Base-by-base conservation (phyloP, 2,329 filamentous ascomycete species). In the Geosmithia morbida region DNA sequence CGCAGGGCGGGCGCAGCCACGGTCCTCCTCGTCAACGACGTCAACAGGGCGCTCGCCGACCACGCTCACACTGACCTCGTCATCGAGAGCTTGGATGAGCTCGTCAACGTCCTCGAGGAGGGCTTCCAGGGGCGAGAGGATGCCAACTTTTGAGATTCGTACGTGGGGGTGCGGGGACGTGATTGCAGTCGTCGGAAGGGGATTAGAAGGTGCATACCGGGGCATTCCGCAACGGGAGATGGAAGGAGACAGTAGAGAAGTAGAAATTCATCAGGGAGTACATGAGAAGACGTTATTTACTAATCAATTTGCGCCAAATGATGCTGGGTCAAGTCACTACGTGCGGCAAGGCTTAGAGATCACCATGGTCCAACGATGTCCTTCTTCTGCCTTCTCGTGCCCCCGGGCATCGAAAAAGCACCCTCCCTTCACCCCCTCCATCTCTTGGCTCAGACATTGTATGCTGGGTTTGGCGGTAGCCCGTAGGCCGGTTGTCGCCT, bases 11-110 rank as follows among this genome's bases (percentile, higher is more conserved):
- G 90, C 1, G 87, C 89, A 1, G 85, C 87, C 33, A 97, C 92
- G 0, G 88, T 97, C n/a, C 60, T 97, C 59, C 69, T 98, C 43
- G 74, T 83, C 16, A 94, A 94, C 57, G 79, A 86, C n/a, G 81
- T 75, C n/a, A 95, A 95, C 59, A 63, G 62, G 48, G 72, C 83
- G 53, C 60, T 95, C 49, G 77, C 72, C 7, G 70, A 76, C 20
- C 85, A 94, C 59, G 74, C 80, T 52, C 77, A 87, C 61, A 94
- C 87, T 0, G 87, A 94, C 62, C 57, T 90, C 43, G 81, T 80
- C 11, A 82, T 95, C 46, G 61, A 65, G 51, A 71, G 75, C 39
- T 61, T 94, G 50, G 87, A 94, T 59, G 86, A 94, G 50, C 63
- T 95, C 53, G 77, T 92, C 47, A 71, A 68, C 10, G 71, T 94